A percentile compares a stretch with the other conserved stretches of the same genome.
Conservation (phyloP, 148 eudicot genomes). For the Rhododendron simsii region DNA sequence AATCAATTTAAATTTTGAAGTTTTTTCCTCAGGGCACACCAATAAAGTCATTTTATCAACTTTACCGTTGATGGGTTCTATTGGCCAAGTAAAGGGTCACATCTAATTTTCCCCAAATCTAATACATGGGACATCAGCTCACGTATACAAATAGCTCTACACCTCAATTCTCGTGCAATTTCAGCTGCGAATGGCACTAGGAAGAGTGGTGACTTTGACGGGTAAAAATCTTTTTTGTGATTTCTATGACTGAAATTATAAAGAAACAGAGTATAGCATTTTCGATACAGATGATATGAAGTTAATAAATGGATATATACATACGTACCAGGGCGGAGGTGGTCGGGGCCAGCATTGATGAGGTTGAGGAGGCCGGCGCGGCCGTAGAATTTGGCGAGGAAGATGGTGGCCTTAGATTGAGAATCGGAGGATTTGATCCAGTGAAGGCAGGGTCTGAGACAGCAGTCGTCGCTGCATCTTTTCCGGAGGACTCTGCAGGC, state of each 20-base stretch:
- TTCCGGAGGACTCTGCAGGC: conserved; percentile 58
- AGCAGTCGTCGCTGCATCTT: conserved; percentile 48
- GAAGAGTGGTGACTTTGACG: neutral
- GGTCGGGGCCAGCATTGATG: conserved; percentile 43
- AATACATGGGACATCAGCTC: too few species aligned
- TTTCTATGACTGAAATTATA: neutral
- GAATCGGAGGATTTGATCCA: conserved; percentile 52
- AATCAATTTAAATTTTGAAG: too few species aligned
- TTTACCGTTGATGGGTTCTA: too few species aligned
- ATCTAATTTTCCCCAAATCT: too few species aligned
- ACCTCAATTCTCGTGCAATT: neutral
- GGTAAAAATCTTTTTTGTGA: neutral
- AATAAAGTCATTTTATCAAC: too few species aligned
- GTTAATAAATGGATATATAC: neutral
- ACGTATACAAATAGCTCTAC: too few species aligned
- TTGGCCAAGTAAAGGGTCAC: too few species aligned
- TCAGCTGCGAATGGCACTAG: neutral
- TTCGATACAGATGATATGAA: neutral
- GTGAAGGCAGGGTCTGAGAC: conserved; percentile 41
- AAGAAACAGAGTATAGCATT: neutral
- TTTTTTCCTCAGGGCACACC: too few species aligned
- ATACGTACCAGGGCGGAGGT: conserved; percentile 46
- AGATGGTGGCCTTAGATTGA: conserved; percentile 56
- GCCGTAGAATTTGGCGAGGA: conserved; percentile 61
- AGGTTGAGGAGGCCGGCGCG: conserved; percentile 62